Conservation (phyloP, 2,329 filamentous ascomycete genomes). For the Cladosporium colombiae region DNA sequence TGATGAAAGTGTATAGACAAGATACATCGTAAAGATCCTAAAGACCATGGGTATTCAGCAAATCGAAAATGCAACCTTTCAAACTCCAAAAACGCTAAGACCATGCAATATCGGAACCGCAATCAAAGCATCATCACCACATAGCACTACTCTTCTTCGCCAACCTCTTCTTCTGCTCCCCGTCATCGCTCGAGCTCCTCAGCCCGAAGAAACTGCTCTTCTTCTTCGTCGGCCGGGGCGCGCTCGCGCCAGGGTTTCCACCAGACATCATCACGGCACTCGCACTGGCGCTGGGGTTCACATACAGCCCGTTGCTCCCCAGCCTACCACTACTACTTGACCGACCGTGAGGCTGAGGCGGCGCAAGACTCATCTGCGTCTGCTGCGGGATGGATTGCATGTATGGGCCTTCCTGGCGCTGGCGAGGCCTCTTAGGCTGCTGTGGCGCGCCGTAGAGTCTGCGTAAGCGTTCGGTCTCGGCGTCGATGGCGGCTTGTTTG, state of each 20-base stretch:
- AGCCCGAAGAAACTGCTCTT: slow-evolving; percentile 43
- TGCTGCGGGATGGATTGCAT: slow-evolving; percentile 30
- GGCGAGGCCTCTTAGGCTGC: slow-evolving; percentile 9
- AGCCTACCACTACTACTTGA: slow-evolving; percentile 18
- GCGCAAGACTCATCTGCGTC: slow-evolving; percentile 23
- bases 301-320: slow-evolving; percentile 33
- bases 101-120: not conserved
- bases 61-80: not conserved
- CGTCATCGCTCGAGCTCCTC: slow-evolving; percentile 36
- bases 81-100: not conserved
- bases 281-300: slow-evolving; percentile 33
- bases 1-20: not conserved
- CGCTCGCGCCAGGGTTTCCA: slow-evolving; percentile 25
- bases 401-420: slow-evolving; percentile 22
- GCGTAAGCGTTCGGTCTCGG: slow-evolving; percentile 74
- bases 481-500: slow-evolving; percentile 59
- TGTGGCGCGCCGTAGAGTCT: slow-evolving; percentile 61
- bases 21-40: not conserved
- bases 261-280: slow-evolving; percentile 38
- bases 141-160: slow-evolving; percentile 48
- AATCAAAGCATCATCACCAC: slow-evolving; percentile 35
- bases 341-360: slow-evolving; percentile 7
- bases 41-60: not conserved
- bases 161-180: slow-evolving; percentile 33
- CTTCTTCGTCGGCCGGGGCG: slow-evolving; percentile 32